Conservation (phyloP, 164 flowering plant genomes). For the Nymphaea colorata region DNA sequence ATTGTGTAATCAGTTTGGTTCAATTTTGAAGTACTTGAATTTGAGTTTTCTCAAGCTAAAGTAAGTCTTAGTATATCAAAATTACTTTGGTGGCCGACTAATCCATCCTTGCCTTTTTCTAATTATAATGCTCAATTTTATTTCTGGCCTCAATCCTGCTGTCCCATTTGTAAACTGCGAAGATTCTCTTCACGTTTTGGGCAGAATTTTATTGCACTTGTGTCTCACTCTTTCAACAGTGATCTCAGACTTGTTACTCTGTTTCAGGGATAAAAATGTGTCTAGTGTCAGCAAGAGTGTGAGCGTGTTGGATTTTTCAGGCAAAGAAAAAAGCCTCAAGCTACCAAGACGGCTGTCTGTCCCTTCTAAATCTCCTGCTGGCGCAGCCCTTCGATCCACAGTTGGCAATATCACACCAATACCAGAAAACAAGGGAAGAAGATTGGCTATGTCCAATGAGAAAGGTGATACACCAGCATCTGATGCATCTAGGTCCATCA, state of each 20-base stretch:
- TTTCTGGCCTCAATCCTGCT: no score
- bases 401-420: constrained; percentile 45
- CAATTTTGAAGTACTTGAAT: no score
- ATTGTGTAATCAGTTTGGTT: no score
- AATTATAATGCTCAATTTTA: no score
- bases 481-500: constrained; percentile 36
- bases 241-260: neutral
- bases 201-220: no score
- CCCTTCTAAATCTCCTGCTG: constrained; percentile 42
- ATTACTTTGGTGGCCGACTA: no score
- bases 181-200: no score
- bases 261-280: constrained; percentile 40
- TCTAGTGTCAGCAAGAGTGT: constrained; percentile 69
- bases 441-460: constrained; percentile 18
- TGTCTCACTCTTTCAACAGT: no score
- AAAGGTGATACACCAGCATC: constrained; percentile 54
- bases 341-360: constrained; percentile 84
- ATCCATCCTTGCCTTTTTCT: no score
- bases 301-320: constrained; percentile 59
- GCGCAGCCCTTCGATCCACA: constrained; percentile 28
- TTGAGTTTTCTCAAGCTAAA: no score
- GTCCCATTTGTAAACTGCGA: no score
- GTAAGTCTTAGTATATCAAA: no score
- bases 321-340: constrained; percentile 59
- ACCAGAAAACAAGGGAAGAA: constrained; percentile 40